Evolutionary conservation across 495 filamentous ascomycete species (phyloP), one percentile per base, ranked within the genome.

Genomic region (Chaetomium fimeti): DNA sequence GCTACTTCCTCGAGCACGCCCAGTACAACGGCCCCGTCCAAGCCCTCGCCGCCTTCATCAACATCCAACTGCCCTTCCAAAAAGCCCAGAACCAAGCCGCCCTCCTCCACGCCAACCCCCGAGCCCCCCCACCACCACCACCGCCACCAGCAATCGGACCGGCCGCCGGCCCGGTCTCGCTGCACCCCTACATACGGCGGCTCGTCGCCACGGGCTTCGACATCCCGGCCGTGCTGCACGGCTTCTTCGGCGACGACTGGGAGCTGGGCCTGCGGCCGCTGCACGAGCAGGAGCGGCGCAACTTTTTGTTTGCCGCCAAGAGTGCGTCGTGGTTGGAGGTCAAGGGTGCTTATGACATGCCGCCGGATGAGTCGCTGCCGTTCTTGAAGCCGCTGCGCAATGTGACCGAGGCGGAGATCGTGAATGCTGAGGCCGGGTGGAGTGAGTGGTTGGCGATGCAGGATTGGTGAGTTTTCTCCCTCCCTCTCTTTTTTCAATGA

Each of bases 181-280:
- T 98, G 45, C 83, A 93, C 16, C 92, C 94, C 0, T 98, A 96
- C 77, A 85, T 98, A 58, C 89, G 93, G 45, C 90, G 94, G 18
- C 81, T 98, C 2, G 88, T 98, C 42, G 91, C 91, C 6, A 97
- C 93, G 1, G 94, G 92, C 11, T 92, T 93, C 77, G 94, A 97
- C 73, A 84, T 86, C 52, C 89, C 90, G 0, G 88, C 87, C 1
- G 85, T 98, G 5, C 78, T 98, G 63, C 91, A 96, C 70, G 91
- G 92, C 38, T 96, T 96, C 79, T 98, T 98, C 71, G 94, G 94
- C 8, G 91, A 97, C 66, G 89, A 96, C 69, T 98, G 92, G 91
- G 74, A 78, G 18, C 72, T 79, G 11, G 94, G 94, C 3, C 80
- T 98, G 40, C 89, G 91, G 0, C 85, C 88, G 4, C 73, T 97